Evolutionary conservation across 2,329 filamentous ascomycete species (phyloP), one percentile per base, ranked within the genome.

Genomic region (Seiridium cupressi): DNA sequence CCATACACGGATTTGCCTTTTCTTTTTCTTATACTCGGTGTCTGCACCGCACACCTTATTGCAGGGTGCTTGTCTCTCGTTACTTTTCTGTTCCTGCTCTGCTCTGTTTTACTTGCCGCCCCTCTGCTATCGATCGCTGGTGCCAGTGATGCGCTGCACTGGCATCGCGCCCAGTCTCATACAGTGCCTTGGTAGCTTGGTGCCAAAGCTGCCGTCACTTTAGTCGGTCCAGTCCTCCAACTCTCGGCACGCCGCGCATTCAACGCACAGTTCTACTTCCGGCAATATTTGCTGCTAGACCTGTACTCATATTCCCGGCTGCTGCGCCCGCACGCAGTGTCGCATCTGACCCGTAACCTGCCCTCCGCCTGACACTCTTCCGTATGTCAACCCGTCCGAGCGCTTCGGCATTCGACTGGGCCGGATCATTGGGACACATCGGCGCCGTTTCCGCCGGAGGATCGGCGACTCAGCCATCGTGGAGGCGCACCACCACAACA

Each of bases 401-500:
- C 34, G 38, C 49, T 53, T 55, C 51, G 36, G 54, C 40, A 10
- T 35, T n/a, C 54, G 34, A 36, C 34, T 48, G 44, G 54, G 54
- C 54, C 54, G 54, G 54, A 35, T 48, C 11, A n/a, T 57, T 34
- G 40, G 54, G 31, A 47, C 54, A 40, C 38, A 18, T 57, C 54
- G 54, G 40, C 35, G 54, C 54, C 54, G 54, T 35, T 46, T 32
- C 35, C 31, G 51, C 51, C 51, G 51, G 51, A 48, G 44, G 54
- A 46, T 57, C 54, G 54, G 54, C 54, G 26, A 57, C 11, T 34
- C 54, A 46, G 9, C 26, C 42, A 57, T 57, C 54, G 31, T 47
- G 40, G 13, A 40, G 35, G 11, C 32, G 10, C 42, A 32, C 6
- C 13, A 42, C 13, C 13, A 42, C 38, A 42, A 42, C 7, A 13